A percentile compares a stretch with the other conserved stretches of the same genome.
Evolutionary conservation across 768 basidiomycete genomes (phyloP).

Genomic region (Suillus paluster): DNA sequence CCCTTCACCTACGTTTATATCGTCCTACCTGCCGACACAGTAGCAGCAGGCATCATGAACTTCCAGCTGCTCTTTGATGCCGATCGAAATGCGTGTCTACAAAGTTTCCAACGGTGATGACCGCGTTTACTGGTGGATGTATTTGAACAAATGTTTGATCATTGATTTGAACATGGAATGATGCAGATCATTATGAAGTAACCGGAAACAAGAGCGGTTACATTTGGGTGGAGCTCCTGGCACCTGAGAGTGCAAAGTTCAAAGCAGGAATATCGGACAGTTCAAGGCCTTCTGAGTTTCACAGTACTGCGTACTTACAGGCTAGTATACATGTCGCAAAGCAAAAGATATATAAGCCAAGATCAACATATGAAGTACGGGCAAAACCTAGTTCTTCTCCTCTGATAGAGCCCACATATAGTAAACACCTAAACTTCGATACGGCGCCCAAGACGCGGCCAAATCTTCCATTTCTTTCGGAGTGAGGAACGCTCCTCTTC

Average conservation of each 20-base stretch:
- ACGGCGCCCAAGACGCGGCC: conserved; percentile 80
- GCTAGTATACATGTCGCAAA: not conserved
- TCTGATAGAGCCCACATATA: conserved; percentile 88
- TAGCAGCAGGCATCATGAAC: not conserved
- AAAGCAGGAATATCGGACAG: not conserved
- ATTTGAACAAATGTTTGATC: not conserved
- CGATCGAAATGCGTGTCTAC: too few species aligned
- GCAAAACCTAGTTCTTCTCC: conserved; percentile 15
- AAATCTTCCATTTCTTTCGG: conserved; percentile 82
- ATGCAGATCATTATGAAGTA: too few species aligned
- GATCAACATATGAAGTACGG: not conserved
- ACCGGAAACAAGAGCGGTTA: not conserved
- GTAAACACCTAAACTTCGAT: conserved; percentile 84
- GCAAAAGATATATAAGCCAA: not conserved
- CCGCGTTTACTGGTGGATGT: not conserved
- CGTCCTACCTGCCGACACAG: not conserved
- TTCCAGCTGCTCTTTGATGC: not conserved
- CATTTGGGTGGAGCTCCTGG: not conserved
- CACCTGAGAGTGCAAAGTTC: too few species aligned
- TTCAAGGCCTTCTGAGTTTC: not conserved
- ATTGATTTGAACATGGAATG: too few species aligned
- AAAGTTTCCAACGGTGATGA: too few species aligned
- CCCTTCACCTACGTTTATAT: not conserved
- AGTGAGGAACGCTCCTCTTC: conserved; percentile 73
- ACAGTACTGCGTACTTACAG: not conserved